Evolutionary conservation across 805 yeast species (phyloP), one percentile per base, ranked within the genome.

Genomic region (Candida pseudoglaebosa): DNA sequence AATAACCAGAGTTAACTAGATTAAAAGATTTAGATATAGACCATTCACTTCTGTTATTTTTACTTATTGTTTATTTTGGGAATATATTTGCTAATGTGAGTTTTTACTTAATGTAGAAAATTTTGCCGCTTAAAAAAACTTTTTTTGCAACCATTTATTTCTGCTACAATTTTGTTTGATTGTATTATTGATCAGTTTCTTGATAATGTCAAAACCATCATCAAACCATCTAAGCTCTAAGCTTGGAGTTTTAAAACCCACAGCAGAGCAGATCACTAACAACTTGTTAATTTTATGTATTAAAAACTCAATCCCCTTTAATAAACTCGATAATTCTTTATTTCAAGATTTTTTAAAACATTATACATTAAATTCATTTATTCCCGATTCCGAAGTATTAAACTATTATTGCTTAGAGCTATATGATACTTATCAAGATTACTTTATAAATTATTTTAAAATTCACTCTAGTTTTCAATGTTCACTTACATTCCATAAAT

Each of bases 241-340:
- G 26, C 26, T 8, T 22, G 26, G 8, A 12, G 35, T 24, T 30
- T 28, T 36, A 4, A 43, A 34, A 36, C 21, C 28, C 28, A 38
- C 32, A 32, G 36, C 35, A 12, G 43, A 37, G 28, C 33, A 39
- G 13, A 12, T 37, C 4, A 38, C 41, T 16, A 36, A 19, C n/a
- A 35, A 43, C 17, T 32, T 54, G 9, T 38, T 51, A 4, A 36
- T 47, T 6, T 36, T 57, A 21, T 37, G 49, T 6, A 40, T 50
- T 18, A 59, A 55, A 31, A 54, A 53, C 41, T 38, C 56, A 26
- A 46, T 54, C 8, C 47, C 52, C 4, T 51, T 56, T 21, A 49
- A 52, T 16, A 41, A 41, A 17, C 32, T 44, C 20, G 44, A 47
- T 28, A 45, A 45, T 28, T 37, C 43, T 24, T 48, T 41, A 19